phyloP scores from a whole-genome alignment of 208 protist species.

The Wallacemonas sp. region DNA sequence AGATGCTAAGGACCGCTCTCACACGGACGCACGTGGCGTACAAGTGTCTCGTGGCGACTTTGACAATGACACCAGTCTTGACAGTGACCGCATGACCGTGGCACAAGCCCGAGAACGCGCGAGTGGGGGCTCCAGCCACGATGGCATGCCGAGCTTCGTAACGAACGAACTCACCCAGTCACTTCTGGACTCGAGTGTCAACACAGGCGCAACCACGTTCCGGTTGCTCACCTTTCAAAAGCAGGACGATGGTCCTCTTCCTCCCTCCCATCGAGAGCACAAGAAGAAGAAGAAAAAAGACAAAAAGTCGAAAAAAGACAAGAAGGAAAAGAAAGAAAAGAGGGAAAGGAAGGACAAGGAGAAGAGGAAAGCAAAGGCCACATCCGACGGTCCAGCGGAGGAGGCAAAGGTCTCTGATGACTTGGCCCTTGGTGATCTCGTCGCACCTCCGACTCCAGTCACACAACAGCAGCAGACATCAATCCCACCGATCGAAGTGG shows the following conservation, averaged over 20 bases:
- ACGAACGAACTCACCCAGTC: constrained; percentile 14
- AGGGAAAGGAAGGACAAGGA: constrained; percentile 11
- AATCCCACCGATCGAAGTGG: too few species aligned
- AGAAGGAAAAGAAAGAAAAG: constrained; percentile 21
- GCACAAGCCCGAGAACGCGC: constrained; percentile 1
- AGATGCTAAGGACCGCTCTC: background rate
- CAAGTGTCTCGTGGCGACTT: constrained; percentile 35
- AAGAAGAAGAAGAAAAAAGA: constrained; percentile 26
- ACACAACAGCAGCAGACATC: too few species aligned
- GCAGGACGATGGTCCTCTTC: constrained; percentile 31
- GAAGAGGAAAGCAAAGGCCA: background rate
- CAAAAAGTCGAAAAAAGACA: constrained; percentile 25
- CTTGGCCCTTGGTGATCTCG: constrained; percentile 2
- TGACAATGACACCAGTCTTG: constrained; percentile 30
- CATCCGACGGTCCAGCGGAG: too few species aligned
- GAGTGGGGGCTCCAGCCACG: background rate
- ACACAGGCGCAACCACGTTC: background rate
- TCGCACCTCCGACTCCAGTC: too few species aligned
- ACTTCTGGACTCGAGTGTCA: background rate
- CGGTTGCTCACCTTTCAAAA: constrained; percentile 36
- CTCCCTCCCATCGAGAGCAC: too few species aligned
- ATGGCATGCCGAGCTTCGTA: constrained; percentile 9
- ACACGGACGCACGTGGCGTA: constrained; percentile 2
- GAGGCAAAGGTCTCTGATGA: background rate
- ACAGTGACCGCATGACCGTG: constrained; percentile 21